Conservation (phyloP, 192 early-diverging fungal genomes). For the Rhizophagus sp. region DNA sequence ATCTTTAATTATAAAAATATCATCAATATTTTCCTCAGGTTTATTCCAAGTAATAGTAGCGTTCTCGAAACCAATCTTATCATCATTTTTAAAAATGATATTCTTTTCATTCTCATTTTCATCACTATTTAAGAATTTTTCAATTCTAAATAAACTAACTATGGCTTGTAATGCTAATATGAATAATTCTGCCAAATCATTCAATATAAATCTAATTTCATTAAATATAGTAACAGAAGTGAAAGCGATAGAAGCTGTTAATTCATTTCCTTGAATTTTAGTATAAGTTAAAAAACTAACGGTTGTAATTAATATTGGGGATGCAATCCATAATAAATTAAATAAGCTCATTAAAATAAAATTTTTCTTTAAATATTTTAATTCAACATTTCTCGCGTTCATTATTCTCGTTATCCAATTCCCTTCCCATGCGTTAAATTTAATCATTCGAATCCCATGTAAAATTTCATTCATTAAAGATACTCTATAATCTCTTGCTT, state of each 20-base stretch:
- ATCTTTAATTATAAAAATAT: slow-evolving; percentile 59
- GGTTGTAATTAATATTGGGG: slow-evolving; percentile 62
- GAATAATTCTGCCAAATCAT: slow-evolving; percentile 61
- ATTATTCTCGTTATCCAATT: slow-evolving; percentile 60
- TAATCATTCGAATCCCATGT: slow-evolving; percentile 89
- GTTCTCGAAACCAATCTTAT: slow-evolving; percentile 44
- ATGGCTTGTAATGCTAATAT: slow-evolving; percentile 55
- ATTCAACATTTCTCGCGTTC: slow-evolving; percentile 41
- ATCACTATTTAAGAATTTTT: slow-evolving; percentile 70
- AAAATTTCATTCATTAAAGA: slow-evolving; percentile 70
- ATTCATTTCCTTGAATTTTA: slow-evolving; percentile 52
- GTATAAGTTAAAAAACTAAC: slow-evolving; percentile 64
- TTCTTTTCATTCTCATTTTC: slow-evolving; percentile 47
- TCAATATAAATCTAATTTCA: slow-evolving; percentile 64
- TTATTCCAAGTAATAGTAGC: slow-evolving; percentile 55
- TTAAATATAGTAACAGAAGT: slow-evolving; percentile 70
- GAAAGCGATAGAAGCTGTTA: slow-evolving; percentile 40
- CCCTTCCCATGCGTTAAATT: slow-evolving; percentile 85
- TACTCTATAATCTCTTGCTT: slow-evolving; percentile 62
- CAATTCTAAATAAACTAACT: slow-evolving; percentile 71
- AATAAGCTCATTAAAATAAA: slow-evolving; percentile 29
- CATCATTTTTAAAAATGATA: neutral
- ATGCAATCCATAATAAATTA: slow-evolving; percentile 54
- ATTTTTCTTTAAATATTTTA: slow-evolving; percentile 33
- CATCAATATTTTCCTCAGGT: slow-evolving; percentile 9